phyloP scores from a whole-genome alignment of 345 rosid genomes.

The Melaleuca quinquenervia region DNA sequence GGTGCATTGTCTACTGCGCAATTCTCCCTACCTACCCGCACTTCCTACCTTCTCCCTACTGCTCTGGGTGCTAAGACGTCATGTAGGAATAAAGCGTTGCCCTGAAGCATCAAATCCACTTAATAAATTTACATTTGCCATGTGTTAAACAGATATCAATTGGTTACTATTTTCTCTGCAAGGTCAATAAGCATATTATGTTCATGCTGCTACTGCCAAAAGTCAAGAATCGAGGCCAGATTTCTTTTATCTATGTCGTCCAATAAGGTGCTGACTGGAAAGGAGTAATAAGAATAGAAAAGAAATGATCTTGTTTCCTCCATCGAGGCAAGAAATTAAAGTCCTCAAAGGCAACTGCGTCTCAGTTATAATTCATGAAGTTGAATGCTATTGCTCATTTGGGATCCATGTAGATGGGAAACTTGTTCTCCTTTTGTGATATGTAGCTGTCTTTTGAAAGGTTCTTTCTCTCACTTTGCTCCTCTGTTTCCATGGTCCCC shows the following conservation, averaged over 20 bases:
- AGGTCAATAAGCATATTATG: not conserved
- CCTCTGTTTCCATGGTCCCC: not conserved
- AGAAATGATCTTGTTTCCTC: not conserved
- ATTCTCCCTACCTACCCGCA: not conserved
- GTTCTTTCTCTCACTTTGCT: not conserved
- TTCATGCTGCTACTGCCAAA: not conserved
- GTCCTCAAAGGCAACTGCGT: not conserved
- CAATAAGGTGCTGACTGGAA: not conserved
- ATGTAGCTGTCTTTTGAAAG: not conserved
- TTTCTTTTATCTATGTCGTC: not conserved
- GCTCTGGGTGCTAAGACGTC: not conserved
- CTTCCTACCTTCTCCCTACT: not conserved
- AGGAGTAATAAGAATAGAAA: not conserved
- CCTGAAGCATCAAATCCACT: not conserved
- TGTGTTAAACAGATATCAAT: not conserved
- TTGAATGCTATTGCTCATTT: not conserved
- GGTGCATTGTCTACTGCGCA: not conserved
- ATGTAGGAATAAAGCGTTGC: not conserved
- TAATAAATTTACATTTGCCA: not conserved
- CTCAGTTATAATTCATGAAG: not conserved
- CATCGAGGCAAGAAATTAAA: not conserved
- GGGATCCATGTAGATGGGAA: not conserved
- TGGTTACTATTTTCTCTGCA: not conserved
- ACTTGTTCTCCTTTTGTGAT: not conserved
- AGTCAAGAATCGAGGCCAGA: not conserved